Conservation (phyloP, 768 basidiomycete species). For the Royoungia palumana region DNA sequence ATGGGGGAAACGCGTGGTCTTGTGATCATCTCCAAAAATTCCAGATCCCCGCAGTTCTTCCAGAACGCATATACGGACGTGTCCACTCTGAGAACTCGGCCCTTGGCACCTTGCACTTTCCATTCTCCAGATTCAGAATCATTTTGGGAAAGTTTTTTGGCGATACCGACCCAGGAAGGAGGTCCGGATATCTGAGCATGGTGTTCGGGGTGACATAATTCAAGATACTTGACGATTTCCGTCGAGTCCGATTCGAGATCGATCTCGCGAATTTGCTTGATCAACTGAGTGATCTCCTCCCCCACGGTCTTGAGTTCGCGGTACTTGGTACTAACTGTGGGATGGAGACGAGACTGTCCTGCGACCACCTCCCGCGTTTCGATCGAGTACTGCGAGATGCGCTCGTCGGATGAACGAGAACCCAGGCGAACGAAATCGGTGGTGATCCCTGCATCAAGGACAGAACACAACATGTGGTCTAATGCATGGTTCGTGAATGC, state of each 20-base stretch:
- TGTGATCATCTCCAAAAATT: slow-evolving; percentile 37
- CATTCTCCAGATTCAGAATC: slow-evolving; percentile 29
- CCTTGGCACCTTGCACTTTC: slow-evolving; percentile 31
- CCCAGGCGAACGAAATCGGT: slow-evolving; percentile 65
- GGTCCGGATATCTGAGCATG: slow-evolving; percentile 39
- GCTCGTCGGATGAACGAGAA: slow-evolving; percentile 57
- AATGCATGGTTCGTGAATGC: slow-evolving; percentile 80
- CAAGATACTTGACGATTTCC: slow-evolving; percentile 42
- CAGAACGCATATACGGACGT: slow-evolving; percentile 49
- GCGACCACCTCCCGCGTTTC: slow-evolving; percentile 51
- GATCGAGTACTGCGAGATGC: slow-evolving; percentile 58
- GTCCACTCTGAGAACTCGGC: slow-evolving; percentile 20
- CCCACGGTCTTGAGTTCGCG: slow-evolving; percentile 43
- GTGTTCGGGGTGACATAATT: slow-evolving; percentile 47
- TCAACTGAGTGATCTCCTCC: slow-evolving; percentile 43
- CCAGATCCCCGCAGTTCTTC: slow-evolving; percentile 44
- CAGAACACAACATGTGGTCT: slow-evolving; percentile 64
- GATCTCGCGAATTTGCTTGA: slow-evolving; percentile 39
- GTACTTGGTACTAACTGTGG: slow-evolving; percentile 32
- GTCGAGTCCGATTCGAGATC: slow-evolving; percentile 34
- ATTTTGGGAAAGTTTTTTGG: slow-evolving; percentile 17
- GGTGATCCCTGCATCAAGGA: slow-evolving; percentile 65
- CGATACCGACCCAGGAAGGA: slow-evolving; percentile 45
- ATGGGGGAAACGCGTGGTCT: background rate
- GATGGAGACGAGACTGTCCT: slow-evolving; percentile 40